Conservation (phyloP, 371 early-diverging fungal species). For the Apophysomyces sp. region DNA sequence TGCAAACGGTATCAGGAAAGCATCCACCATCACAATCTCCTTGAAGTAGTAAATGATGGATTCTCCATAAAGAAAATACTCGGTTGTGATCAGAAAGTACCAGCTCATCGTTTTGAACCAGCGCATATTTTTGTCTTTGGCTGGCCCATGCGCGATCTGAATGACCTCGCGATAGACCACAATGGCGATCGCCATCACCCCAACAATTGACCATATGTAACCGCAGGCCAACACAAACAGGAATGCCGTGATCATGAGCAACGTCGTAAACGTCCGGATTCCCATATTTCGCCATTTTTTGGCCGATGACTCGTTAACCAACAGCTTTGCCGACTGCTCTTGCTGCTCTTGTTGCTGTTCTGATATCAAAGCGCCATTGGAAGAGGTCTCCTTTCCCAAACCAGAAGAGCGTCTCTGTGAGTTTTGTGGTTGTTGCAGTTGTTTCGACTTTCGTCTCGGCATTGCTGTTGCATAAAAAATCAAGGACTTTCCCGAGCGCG, state of each 20-base stretch:
- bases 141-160: conserved; percentile 80
- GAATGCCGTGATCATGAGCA: conserved; percentile 89
- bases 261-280: conserved; percentile 80
- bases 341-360: background rate
- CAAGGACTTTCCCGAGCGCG: background rate
- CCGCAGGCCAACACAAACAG: conserved; percentile 79
- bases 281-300: conserved; percentile 80
- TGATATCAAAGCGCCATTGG: background rate
- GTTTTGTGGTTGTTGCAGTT: background rate
- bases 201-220: conserved; percentile 57
- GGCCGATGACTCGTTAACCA: conserved; percentile 49
- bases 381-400: background rate
- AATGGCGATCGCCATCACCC: conserved; percentile 82
- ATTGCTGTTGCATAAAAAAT: background rate
- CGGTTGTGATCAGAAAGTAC: conserved; percentile 84
- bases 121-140: conserved; percentile 81
- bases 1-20: conserved; percentile 80
- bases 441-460: background rate
- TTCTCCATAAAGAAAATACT: conserved; percentile 94
- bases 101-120: conserved; percentile 94
- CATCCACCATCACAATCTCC: conserved; percentile 75
- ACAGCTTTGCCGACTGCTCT: conserved; percentile 8
- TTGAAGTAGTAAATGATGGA: conserved; percentile 88
- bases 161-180: conserved; percentile 91
- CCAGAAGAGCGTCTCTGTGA: background rate